A percentile compares a stretch with the other conserved stretches of the same genome.
phyloP scores from a whole-genome alignment of 164 flowering plant species.

The Dillenia suffruticosa region DNA sequence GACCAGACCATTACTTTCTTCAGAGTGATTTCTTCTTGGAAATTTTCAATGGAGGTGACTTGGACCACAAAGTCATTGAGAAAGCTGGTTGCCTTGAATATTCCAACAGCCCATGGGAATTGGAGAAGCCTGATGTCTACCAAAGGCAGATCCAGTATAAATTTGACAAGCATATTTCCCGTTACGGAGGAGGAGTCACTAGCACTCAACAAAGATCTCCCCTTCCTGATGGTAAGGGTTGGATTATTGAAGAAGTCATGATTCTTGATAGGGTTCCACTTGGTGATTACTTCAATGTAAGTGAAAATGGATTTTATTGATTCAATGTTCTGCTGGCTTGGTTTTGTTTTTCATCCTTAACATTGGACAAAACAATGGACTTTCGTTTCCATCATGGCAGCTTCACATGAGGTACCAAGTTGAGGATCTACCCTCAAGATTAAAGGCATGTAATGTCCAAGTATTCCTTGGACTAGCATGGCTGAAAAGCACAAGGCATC shows the following conservation, averaged over 20 bases:
- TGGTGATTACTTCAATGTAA: constrained; percentile 83
- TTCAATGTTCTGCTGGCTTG: too few species aligned
- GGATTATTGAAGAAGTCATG: constrained; percentile 88
- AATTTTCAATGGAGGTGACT: constrained; percentile 63
- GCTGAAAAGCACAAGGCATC: constrained; percentile 76
- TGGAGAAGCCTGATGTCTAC: constrained; percentile 60
- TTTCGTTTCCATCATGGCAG: constrained; percentile 36
- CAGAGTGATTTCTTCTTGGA: constrained; percentile 67
- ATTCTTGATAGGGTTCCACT: constrained; percentile 85
- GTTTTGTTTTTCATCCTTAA: too few species aligned
- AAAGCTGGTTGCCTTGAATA: constrained; percentile 73
- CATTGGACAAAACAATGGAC: constrained; percentile 3
- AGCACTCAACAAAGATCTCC: constrained; percentile 78
- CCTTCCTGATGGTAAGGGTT: constrained; percentile 57
- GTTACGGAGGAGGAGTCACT: constrained; percentile 80
- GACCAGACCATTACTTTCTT: constrained; percentile 3
- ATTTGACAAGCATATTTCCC: constrained; percentile 62
- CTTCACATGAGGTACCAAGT: constrained; percentile 76
- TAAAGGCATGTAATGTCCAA: constrained; percentile 48
- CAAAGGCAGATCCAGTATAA: constrained; percentile 78
- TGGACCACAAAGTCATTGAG: constrained; percentile 77
- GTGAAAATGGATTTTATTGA: constrained; percentile 2
- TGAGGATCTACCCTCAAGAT: constrained; percentile 60
- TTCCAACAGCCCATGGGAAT: constrained; percentile 79
- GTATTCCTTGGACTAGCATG: constrained; percentile 76